Base-by-base conservation (phyloP, 1,284 basidiomycete genomes). In the Ganoderma boninense region DNA sequence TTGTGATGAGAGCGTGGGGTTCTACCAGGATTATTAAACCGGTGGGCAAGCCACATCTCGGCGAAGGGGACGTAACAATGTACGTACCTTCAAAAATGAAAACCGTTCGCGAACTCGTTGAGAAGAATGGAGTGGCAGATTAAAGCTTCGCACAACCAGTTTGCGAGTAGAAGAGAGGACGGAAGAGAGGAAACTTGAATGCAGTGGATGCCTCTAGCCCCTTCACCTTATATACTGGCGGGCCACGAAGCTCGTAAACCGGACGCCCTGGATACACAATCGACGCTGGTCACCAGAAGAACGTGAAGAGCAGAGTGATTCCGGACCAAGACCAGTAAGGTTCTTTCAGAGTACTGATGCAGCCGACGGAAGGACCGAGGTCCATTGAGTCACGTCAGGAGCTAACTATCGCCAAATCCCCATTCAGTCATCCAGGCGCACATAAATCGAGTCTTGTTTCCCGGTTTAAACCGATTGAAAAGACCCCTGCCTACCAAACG, bases 81-180 rank as follows among this genome's bases (percentile, higher is more conserved):
- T 13, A 56, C 63, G n/a, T 63, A 66, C 64, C 52, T 59, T 62
- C 49, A 29, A 38, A 66, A 61, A 52, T 42, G 61, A 8, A 23
- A 52, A n/a, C 23, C 69, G 62, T 64, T 49, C 2, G 60, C 38
- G 62, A 63, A 66, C 61, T 62, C 52, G 69, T 66, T 42, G 43
- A 65, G 62, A 63, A 66, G 43, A 18, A 61, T 38, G 65, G 54
- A 69, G 69, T 66, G 62, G 62, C 65, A 69, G 64, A 65, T 52
- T 62, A 63, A 29, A 69, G 63, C 69, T 52, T 60, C 40, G 62
- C 68, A 69, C 68, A 69, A 46, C 68, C 68, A 52, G 68, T 69
- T 60, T 66, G 68, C 49, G 40, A 65, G 29, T 23, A 52, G 43
- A 43, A 52, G 18, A 40, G 43, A 40, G 64, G 29, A 44, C 62